Evolutionary conservation across 1,284 basidiomycete species (phyloP).

Genomic region (Cryptococcus sp.): DNA sequence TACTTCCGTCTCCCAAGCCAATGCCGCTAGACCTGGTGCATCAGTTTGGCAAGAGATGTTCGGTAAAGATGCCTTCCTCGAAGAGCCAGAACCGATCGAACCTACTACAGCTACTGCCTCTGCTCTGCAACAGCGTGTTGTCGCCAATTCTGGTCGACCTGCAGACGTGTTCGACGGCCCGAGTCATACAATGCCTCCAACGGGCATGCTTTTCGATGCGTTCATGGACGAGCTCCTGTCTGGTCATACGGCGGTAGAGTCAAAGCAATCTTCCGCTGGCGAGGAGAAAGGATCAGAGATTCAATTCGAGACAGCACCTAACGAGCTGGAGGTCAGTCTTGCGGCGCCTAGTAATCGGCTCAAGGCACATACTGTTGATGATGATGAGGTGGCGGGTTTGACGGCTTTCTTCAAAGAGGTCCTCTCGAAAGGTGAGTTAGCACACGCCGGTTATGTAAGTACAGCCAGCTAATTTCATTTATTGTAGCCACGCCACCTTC

Average conservation of each 20-base stretch:
- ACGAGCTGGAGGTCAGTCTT: not conserved
- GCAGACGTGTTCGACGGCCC: constrained; percentile 67
- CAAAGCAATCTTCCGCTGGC: not conserved
- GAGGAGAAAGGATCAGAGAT: not conserved
- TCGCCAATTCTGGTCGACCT: constrained; percentile 27
- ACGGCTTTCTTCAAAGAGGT: constrained; percentile 32
- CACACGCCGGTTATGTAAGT: not conserved
- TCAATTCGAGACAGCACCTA: not conserved
- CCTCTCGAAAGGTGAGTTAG: constrained; percentile 9
- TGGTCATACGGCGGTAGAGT: constrained; percentile 1
- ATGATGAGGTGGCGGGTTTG: constrained; percentile 31
- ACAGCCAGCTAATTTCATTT: not conserved
- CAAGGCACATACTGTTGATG: constrained; percentile 13
- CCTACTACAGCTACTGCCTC: constrained; percentile 19
- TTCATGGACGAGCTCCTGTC: constrained; percentile 68
- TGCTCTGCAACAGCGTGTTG: constrained; percentile 26
- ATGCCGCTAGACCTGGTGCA: constrained; percentile 12
- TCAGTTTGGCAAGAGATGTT: constrained; percentile 56
- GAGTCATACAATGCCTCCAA: constrained; percentile 75
- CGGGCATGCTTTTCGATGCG: constrained; percentile 71
- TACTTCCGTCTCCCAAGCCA: constrained; percentile 14
- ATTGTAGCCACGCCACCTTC: constrained; percentile 1
- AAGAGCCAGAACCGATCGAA: constrained; percentile 22
- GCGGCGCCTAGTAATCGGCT: not conserved
- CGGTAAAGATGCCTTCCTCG: constrained; percentile 51